Evolutionary conservation across 176 grass and related monocot species (phyloP), one percentile per base, ranked within the genome.

Genomic region (Poa pratensis): DNA sequence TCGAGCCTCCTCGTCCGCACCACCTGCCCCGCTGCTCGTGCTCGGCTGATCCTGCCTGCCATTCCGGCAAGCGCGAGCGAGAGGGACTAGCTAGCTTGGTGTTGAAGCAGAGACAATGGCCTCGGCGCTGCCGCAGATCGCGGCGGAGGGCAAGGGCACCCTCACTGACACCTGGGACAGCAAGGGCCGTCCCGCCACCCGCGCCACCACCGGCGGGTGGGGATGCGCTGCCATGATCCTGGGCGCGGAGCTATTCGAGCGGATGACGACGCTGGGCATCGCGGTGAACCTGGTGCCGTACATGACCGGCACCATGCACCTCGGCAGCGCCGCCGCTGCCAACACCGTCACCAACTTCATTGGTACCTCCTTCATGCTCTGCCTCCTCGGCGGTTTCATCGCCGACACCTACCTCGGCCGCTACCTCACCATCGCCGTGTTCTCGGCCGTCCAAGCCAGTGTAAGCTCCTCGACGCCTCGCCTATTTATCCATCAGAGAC

Each of bases 301-400:
- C 89, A 85, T 97, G 80, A 97, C 92, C 5, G 87, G 85, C 52
- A 97, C 95, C 8, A 97, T 97, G 95, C 95, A 97, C 63, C 95
- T 97, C 52, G 93, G 93, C 78, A 97, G 88, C 80, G 95, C 95
- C n/a, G 85, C 76, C 17, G 84, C 95, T 3, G 95, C 95, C 48
- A 97, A 97, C 69, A 90, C 89, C 7, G 95, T 97, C 59, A 97
- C 95, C 7, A 97, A 97, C 85, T 97, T 97, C 85, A 75, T 97
- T 85, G 95, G 95, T 45, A 91, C 89, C 20, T 97, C 95, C 9
- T 97, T 97, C 89, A 93, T 97, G 93, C 92, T 97, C 61, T 97
- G 95, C 80, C 90, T 97, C 80, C 84, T 97, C 13, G 95, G 95
- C 13, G 95, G 95, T 6, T 97, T 97, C 89, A 35, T 97, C 62